Evolutionary conservation across 2,329 filamentous ascomycete species (phyloP), one percentile per base, ranked within the genome.

Genomic region (Paraphoma sp.): DNA sequence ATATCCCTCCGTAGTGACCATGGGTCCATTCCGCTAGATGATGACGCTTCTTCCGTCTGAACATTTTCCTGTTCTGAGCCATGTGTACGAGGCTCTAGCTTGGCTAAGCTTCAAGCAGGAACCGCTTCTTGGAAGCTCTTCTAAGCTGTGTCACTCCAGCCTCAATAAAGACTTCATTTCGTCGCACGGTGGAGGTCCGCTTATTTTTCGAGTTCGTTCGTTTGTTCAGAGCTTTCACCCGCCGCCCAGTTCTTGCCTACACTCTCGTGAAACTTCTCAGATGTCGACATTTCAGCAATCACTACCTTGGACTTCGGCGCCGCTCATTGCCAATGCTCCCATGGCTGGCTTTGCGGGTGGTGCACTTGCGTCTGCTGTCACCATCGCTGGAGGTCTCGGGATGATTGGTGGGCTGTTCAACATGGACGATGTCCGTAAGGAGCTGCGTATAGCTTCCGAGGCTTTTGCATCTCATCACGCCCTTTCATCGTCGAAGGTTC

Each of bases 331-430:
- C 48, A 81, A 82, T 36, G 89, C 87, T 1, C 90, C 90, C 0
- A 92, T 92, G 89, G 84, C 87, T 47, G 80, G 86, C 43, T 84
- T 89, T 51, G 79, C 82, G 64, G 82, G 70, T 71, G 82, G 70
- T 62, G 79, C 63, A 0, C 82, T 92, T 1, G 86, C 88, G 5
- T 77, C 86, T 9, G 82, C 86, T 29, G 84, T 91, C n/a, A 86
- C 85, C 1, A 74, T 76, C 51, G 81, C 84, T 10, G 81, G 80
- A 11, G 80, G 79, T 6, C 58, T 82, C 0, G 80, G 80, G 30
- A 76, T 81, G 53, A 67, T 82, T 8, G 80, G 76, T n/a, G 68
- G 72, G 8, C 70, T 76, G 28, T 71, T 62, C 51, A 70, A 75
- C 57, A 72, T 71, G 51, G 65, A 68, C 1, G 72, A 62, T 3